Evolutionary conservation across 2,329 filamentous ascomycete species (phyloP).

Genomic region (Ceratocystis harringtonii): DNA sequence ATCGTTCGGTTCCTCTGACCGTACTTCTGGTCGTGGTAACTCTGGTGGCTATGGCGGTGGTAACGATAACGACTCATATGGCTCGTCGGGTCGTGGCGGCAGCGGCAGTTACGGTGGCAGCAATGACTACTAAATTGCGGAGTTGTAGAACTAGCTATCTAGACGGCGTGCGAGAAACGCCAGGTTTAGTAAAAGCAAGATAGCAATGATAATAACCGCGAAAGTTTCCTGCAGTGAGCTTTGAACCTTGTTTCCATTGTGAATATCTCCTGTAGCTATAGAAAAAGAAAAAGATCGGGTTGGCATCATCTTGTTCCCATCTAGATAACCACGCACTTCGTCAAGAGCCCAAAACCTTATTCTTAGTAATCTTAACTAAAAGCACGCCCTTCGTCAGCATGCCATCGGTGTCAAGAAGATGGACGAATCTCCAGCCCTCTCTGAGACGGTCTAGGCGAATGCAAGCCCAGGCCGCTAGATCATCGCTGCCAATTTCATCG

Average conservation of each 20-base stretch:
- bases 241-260: background rate
- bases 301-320: background rate
- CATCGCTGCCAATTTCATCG: conserved; percentile 64
- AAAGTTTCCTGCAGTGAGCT: background rate
- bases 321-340: background rate
- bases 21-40: background rate
- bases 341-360: conserved; percentile 21
- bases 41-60: background rate
- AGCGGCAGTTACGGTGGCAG: conserved; percentile 15
- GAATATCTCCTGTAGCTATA: background rate
- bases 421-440: conserved; percentile 62
- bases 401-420: conserved; percentile 56
- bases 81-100: conserved; percentile 19
- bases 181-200: background rate
- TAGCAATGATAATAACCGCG: background rate
- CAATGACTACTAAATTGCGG: conserved; percentile 20
- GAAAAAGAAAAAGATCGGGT: background rate
- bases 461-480: conserved; percentile 76
- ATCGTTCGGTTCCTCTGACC: conserved; percentile 20
- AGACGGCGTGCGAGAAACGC: background rate
- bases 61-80: conserved; percentile 18
- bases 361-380: conserved; percentile 59
- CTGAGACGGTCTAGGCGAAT: conserved; percentile 69
- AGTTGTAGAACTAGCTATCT: background rate
- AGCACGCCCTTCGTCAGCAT: conserved; percentile 51